Percentiles rank a stretch among this genome's conserved stretches.
phyloP scores from a whole-genome alignment of 2,329 filamentous ascomycete genomes.

The Fusarium subtropicale region DNA sequence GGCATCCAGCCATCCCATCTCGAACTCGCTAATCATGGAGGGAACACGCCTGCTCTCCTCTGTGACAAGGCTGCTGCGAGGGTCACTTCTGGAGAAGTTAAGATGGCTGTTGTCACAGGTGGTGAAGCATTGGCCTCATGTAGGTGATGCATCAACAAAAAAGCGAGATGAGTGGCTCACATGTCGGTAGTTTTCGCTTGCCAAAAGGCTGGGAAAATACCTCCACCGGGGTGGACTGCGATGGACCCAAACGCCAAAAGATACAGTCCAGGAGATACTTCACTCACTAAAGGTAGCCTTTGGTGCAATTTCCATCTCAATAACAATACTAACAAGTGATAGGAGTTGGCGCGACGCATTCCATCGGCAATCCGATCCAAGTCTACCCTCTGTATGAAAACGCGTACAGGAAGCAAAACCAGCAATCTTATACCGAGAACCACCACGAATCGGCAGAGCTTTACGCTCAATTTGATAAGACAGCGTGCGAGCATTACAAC shows the following conservation, averaged over 20 bases:
- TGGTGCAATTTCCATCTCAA: too few species aligned
- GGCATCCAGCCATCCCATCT: slow-evolving; percentile 60
- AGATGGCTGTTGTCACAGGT: slow-evolving; percentile 69
- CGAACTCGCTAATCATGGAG: slow-evolving; percentile 68
- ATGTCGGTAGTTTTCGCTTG: slow-evolving; percentile 48
- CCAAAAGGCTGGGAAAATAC: slow-evolving; percentile 50
- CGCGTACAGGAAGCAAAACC: slow-evolving; percentile 66
- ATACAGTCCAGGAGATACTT: slow-evolving; percentile 61
- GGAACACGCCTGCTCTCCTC: slow-evolving; percentile 70
- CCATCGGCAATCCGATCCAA: slow-evolving; percentile 72
- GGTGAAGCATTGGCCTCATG: slow-evolving; percentile 73
- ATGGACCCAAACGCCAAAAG: slow-evolving; percentile 58
- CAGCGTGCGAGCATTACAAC: slow-evolving; percentile 64
- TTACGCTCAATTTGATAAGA: slow-evolving; percentile 70
- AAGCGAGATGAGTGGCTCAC: background rate
- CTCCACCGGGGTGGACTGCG: slow-evolving; percentile 70
- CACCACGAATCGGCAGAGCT: slow-evolving; percentile 68
- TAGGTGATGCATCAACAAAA: slow-evolving; percentile 41
- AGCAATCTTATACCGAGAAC: slow-evolving; percentile 67
- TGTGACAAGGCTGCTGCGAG: slow-evolving; percentile 72
- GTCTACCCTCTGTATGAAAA: slow-evolving; percentile 77
- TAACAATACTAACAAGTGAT: too few species aligned
- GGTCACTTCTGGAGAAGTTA: slow-evolving; percentile 64
- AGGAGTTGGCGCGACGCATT: slow-evolving; percentile 68
- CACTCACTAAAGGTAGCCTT: slow-evolving; percentile 50